Percentiles rank a stretch among this genome's conserved stretches.
These are phyloP conservation scores for Quercus dentata DNA, from an alignment of 306 rosid genomes.

Conservation along the genomic window DNA sequence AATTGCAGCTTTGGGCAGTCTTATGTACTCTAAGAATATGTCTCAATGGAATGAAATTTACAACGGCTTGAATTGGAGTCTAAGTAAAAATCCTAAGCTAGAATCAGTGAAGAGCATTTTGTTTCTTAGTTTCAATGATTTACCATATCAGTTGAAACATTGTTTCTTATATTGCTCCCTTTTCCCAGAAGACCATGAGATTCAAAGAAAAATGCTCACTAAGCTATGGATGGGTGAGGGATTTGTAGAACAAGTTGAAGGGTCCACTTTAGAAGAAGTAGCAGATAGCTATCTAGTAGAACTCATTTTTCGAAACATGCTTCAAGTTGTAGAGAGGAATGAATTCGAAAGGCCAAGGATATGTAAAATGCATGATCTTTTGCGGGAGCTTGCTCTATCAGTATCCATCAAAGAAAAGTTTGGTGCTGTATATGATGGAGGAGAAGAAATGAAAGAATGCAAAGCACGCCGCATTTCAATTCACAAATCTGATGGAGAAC, in stretches of 20 bases:
- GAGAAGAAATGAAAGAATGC: no score
- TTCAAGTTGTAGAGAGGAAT: no score
- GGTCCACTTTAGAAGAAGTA: slow-evolving; percentile 12
- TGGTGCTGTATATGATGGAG: background rate
- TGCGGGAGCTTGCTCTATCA: slow-evolving; percentile 19
- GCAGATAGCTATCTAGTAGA: slow-evolving; percentile 4
- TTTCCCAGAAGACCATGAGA: slow-evolving; percentile 20
- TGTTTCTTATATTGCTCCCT: slow-evolving; percentile 19
- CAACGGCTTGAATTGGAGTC: no score
- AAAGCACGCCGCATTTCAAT: no score
- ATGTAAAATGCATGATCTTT: background rate
- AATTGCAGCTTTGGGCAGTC: no score
- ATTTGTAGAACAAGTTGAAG: background rate
- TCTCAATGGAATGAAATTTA: no score
- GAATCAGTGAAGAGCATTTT: no score
- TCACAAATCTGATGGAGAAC: no score
- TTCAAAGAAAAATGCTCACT: background rate
- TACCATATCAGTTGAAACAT: slow-evolving; percentile 3
- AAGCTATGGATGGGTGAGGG: slow-evolving; percentile 26
- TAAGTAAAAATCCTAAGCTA: no score
- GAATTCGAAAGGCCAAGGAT: no score
- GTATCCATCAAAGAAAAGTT: slow-evolving; percentile 6
- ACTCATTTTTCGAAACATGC: background rate
- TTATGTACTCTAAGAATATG: no score
- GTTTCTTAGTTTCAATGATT: background rate